These are phyloP conservation scores for Phytophthora cactorum DNA, from an alignment of 352 stramenopile genomes.

Conservation along the genomic window DNA sequence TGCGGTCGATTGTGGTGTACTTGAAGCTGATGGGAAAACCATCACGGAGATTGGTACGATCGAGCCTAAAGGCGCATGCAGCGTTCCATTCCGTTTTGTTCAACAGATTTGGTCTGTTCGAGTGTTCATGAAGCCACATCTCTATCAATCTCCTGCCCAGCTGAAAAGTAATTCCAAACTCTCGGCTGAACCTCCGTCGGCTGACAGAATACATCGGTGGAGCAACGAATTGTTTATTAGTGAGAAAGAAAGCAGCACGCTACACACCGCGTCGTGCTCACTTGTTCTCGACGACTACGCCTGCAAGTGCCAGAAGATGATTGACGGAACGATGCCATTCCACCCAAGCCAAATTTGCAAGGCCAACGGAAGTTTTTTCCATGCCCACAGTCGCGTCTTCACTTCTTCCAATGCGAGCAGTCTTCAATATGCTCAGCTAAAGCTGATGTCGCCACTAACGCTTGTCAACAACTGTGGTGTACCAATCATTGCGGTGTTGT, in stretches of 20 bases:
- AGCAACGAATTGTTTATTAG: constrained; percentile 84
- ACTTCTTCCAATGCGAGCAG: constrained; percentile 69
- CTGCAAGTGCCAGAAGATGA: constrained; percentile 82
- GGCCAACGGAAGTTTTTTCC: constrained; percentile 76
- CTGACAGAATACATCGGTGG: constrained; percentile 68
- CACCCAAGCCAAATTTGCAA: constrained; percentile 75
- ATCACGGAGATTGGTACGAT: constrained; percentile 69
- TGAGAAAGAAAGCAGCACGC: constrained; percentile 61
- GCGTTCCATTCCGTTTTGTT: constrained; percentile 73
- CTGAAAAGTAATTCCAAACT: constrained; percentile 8
- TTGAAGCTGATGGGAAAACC: constrained; percentile 63
- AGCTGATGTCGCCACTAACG: constrained; percentile 64
- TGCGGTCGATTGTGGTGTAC: constrained; percentile 60
- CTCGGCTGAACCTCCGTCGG: constrained; percentile 20
- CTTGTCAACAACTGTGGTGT: constrained; percentile 86
- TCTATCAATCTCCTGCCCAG: constrained; percentile 13
- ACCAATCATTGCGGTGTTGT: constrained; percentile 67
- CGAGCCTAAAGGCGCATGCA: constrained; percentile 63
- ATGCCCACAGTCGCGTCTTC: constrained; percentile 67
- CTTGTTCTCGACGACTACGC: constrained; percentile 75
- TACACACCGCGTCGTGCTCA: constrained; percentile 71
- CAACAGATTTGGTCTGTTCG: constrained; percentile 58
- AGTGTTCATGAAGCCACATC: constrained; percentile 69
- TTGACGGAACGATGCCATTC: constrained; percentile 74
- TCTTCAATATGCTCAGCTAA: constrained; percentile 74